Conservation (phyloP, 768 basidiomycete genomes). For the Tremella yokohamensis region DNA sequence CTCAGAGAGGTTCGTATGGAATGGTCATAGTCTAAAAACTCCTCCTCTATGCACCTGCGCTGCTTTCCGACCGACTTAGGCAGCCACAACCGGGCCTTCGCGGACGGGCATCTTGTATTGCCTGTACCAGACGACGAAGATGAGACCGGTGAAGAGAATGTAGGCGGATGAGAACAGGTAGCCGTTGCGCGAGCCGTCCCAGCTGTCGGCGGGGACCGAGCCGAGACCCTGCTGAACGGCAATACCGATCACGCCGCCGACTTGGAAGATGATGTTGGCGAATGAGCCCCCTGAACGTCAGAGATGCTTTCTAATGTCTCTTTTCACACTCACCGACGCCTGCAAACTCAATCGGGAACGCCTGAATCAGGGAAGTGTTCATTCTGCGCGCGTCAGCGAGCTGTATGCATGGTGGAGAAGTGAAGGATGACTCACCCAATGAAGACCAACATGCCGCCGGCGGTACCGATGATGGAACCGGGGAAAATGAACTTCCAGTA, state of each 20-base stretch:
- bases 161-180: conserved; percentile 44
- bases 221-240: conserved; percentile 43
- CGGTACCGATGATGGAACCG: conserved; percentile 32
- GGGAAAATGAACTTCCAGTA: conserved; percentile 47
- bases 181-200: conserved; percentile 35
- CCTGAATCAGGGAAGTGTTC: conserved; percentile 22
- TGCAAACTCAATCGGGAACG: conserved; percentile 34
- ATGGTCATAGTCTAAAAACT: no score
- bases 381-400: conserved; percentile 4
- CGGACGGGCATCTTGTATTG: conserved; percentile 37
- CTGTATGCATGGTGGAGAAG: no score
- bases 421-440: conserved; percentile 16
- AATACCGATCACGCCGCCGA: conserved; percentile 42
- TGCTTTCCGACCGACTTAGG: conserved; percentile 8
- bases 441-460: conserved; percentile 43
- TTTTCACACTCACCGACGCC: conserved; percentile 26
- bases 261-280: conserved; percentile 45
- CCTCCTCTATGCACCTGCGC: no score
- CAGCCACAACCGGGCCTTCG: conserved; percentile 27
- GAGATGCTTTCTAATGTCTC: no score
- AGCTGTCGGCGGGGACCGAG: conserved; percentile 38
- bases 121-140: conserved; percentile 40
- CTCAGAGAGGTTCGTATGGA: no score
- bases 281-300: conserved; percentile 23
- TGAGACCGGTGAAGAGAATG: conserved; percentile 31